Base-by-base conservation (phyloP, 2,329 filamentous ascomycete genomes). In the Nemania sp. region DNA sequence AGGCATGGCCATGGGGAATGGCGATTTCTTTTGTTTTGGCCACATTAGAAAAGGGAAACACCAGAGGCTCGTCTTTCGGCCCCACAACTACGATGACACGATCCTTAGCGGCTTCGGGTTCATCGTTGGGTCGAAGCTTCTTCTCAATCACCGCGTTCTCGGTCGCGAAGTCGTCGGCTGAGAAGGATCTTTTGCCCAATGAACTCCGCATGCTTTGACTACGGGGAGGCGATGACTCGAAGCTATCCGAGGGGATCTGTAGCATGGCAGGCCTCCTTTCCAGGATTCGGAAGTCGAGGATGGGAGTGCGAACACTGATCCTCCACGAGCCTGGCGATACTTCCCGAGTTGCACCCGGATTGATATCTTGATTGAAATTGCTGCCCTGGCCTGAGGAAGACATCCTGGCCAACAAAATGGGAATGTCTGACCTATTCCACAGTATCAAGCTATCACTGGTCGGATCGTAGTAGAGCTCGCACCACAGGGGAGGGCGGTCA, bases 391-490 rank as follows among this genome's bases (percentile, higher is more conserved):
- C 73, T 15, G 72, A 72, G 58, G 77, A 74, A 18, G 80, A 82
- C 54, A 81, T 68, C 54, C 79, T 77, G 18, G 78, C 76, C 32
- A 87, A 74, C 21, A 75, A 74, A 55, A 86, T 80, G 45, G 83
- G 83, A 1, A 81, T 76, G 39, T 85, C 81, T 15, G 83, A 85
- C 59, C 77, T 78, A 71, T 86, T 87, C 53, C 80, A 71, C 25
- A 86, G 78, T 60, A 86, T 83, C 66, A 84, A 79, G 70, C 82
- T 81, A 69, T 86, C 83, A 73, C 83, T 85, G 63, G 79, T 76
- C 15, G 84, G 83, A 70, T 86, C 82, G 65, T 86, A 86, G 67
- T 85, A 86, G 37, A 87, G 75, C 70, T 86, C 83, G 70, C 82
- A 86, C 81, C 81, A 85, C n/a, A 86, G 67, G 4, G 80, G 78